These are phyloP conservation scores for Mercurialis annua DNA, from an alignment of 345 rosid species.

Conservation along the genomic window DNA sequence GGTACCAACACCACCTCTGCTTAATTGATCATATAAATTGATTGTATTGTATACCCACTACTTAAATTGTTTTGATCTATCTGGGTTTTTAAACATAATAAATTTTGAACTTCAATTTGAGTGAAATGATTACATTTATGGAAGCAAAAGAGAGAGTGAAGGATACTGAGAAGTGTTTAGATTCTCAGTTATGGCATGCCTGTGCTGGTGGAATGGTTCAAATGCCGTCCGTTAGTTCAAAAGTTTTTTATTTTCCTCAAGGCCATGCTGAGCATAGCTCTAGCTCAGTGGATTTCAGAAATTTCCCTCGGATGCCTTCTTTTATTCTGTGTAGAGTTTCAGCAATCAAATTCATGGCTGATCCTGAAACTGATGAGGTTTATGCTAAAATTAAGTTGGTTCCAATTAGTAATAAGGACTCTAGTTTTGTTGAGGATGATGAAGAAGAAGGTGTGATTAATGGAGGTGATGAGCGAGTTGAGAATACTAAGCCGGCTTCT, in stretches of 20 bases:
- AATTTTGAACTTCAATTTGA: conserved; percentile 6
- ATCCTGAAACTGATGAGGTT: conserved; percentile 31
- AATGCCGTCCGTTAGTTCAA: conserved; percentile 26
- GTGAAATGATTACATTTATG: conserved; percentile 64
- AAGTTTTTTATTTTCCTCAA: conserved; percentile 30
- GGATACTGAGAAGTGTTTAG: conserved; percentile 27
- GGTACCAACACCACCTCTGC: conserved; percentile 24
- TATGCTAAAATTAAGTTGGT: conserved; percentile 20
- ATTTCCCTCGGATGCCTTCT: conserved; percentile 21
- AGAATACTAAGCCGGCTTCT: conserved; percentile 63
- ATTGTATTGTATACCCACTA: not conserved
- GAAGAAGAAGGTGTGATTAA: conserved; percentile 22
- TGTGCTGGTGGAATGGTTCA: conserved; percentile 34
- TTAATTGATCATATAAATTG: not conserved
- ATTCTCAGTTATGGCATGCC: conserved; percentile 34
- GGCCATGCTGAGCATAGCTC: conserved; percentile 29
- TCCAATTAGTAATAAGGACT: conserved; percentile 7
- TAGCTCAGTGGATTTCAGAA: conserved; percentile 21
- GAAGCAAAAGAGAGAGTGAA: conserved; percentile 53
- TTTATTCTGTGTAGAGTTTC: conserved; percentile 21
- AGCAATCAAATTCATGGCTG: conserved; percentile 27
- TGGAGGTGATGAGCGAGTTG: conserved; percentile 16
- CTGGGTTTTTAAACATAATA: conserved; percentile 1
- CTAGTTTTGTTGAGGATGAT: conserved; percentile 30
- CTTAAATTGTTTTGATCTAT: conserved; percentile 13